Conservation (phyloP, 2,329 filamentous ascomycete species). For the Aspergillus eucalypticola region DNA sequence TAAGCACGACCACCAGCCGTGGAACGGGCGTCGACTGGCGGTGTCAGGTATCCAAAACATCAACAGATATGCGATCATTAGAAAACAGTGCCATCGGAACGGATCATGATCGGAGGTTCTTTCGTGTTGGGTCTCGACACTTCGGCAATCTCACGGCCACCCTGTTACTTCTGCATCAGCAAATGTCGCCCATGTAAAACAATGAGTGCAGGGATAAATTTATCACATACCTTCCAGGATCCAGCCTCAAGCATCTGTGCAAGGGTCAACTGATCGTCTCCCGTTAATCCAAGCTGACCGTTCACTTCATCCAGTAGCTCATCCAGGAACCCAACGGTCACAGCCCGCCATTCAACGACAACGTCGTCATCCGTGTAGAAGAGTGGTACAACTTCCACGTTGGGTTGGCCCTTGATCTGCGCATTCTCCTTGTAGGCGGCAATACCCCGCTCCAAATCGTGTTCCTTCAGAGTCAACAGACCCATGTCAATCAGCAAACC, state of each 20-base stretch:
- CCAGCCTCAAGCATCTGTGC: conserved; percentile 93
- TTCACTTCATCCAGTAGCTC: conserved; percentile 71
- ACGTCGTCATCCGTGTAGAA: conserved; percentile 75
- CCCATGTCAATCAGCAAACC: conserved; percentile 84
- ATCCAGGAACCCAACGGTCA: conserved; percentile 74
- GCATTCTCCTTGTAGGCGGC: conserved; percentile 70
- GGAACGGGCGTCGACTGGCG: conserved; percentile 19
- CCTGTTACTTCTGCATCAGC: conserved; percentile 54
- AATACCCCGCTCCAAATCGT: conserved; percentile 70
- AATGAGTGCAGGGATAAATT: background rate
- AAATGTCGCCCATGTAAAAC: conserved; percentile 6
- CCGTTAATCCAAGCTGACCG: conserved; percentile 65
- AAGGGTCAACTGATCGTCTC: conserved; percentile 69
- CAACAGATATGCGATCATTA: conserved; percentile 47
- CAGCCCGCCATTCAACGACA: conserved; percentile 76
- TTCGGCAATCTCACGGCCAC: conserved; percentile 92
- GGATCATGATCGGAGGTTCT: conserved; percentile 92
- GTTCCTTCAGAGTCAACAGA: conserved; percentile 71
- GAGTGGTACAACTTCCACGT: conserved; percentile 70
- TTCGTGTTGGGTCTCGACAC: conserved; percentile 94
- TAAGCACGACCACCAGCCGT: conserved; percentile 28
- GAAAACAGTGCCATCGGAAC: conserved; percentile 95
- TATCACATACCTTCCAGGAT: conserved; percentile 96
- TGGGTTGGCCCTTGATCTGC: conserved; percentile 69
- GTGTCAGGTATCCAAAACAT: conserved; percentile 28